Percentiles rank a stretch among this genome's conserved stretches.
Conservation (phyloP, 805 yeast species). For the Debaryomyces maramus region DNA sequence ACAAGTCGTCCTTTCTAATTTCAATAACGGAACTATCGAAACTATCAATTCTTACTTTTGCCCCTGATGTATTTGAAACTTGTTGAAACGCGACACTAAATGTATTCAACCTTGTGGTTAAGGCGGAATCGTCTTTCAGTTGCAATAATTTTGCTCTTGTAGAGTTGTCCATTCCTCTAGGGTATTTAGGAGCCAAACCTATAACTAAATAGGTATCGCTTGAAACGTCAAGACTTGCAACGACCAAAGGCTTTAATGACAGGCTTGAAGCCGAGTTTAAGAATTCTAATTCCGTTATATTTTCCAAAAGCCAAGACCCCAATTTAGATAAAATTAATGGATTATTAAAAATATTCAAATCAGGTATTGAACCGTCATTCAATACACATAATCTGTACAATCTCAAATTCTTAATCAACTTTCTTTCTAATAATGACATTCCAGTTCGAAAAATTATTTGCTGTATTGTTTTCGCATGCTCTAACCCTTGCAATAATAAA, state of each 20-base stretch:
- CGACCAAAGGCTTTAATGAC: constrained; percentile 70
- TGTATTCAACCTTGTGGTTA: constrained; percentile 61
- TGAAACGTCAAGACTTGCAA: constrained; percentile 75
- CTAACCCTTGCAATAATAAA: constrained; percentile 66
- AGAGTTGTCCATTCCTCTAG: constrained; percentile 43
- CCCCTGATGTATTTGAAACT: constrained; percentile 80
- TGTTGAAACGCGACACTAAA: constrained; percentile 91
- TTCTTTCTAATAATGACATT: constrained; percentile 82
- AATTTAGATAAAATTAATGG: constrained; percentile 82
- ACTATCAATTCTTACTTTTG: constrained; percentile 87
- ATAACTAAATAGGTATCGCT: constrained; percentile 82
- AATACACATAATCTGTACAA: constrained; percentile 84
- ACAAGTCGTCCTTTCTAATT: constrained; percentile 80
- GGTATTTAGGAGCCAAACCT: constrained; percentile 84
- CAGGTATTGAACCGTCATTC: constrained; percentile 76
- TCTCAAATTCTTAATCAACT: constrained; percentile 72
- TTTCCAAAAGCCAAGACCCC: constrained; percentile 90
- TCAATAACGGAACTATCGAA: constrained; percentile 94
- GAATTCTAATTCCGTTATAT: constrained; percentile 75
- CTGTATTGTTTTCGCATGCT: constrained; percentile 80
- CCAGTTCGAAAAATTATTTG: constrained; percentile 84
- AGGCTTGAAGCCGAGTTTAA: constrained; percentile 36
- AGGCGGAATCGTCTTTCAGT: constrained; percentile 36
- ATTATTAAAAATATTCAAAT: constrained; percentile 71
- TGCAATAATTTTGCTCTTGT: constrained; percentile 34